Evolutionary conservation across 2,329 filamentous ascomycete genomes (phyloP).

Genomic region (Tolypocladium pustulatum): DNA sequence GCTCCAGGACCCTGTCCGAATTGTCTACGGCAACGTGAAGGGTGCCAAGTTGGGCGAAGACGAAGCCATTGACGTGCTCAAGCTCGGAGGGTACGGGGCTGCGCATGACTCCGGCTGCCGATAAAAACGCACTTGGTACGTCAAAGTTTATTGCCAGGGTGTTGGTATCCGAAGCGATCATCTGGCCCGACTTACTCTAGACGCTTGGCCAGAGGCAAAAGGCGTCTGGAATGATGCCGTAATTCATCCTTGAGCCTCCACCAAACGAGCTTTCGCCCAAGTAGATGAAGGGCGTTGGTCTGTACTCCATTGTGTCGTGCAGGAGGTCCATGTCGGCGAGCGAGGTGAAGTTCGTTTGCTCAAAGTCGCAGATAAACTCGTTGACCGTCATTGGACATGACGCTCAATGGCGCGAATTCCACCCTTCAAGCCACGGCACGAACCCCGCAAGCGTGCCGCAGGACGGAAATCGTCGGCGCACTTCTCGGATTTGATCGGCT

Average conservation of each 20-base stretch:
- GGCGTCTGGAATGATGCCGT: neutral
- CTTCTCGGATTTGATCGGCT: neutral
- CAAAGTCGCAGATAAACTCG: neutral
- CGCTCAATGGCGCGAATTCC: neutral
- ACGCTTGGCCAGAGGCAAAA: neutral
- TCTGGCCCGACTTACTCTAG: neutral
- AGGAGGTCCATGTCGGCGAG: neutral
- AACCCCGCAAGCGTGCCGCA: neutral
- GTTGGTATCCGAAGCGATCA: neutral
- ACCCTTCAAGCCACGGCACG: neutral
- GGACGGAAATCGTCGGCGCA: neutral
- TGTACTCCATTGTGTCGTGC: neutral
- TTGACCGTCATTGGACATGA: neutral
- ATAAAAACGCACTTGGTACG: neutral
- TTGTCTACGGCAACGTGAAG: neutral
- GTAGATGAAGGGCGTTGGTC: neutral
- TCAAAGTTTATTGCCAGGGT: neutral
- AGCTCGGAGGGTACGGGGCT: no score
- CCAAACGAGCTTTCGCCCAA: neutral
- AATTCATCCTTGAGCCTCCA: neutral
- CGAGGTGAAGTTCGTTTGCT: neutral
- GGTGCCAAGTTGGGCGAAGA: neutral
- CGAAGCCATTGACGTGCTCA: neutral
- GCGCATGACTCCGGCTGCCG: no score
- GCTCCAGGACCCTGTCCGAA: neutral